These are phyloP conservation scores for Thelonectria olida DNA, from an alignment of 2,329 filamentous ascomycete genomes.

Conservation along the genomic window DNA sequence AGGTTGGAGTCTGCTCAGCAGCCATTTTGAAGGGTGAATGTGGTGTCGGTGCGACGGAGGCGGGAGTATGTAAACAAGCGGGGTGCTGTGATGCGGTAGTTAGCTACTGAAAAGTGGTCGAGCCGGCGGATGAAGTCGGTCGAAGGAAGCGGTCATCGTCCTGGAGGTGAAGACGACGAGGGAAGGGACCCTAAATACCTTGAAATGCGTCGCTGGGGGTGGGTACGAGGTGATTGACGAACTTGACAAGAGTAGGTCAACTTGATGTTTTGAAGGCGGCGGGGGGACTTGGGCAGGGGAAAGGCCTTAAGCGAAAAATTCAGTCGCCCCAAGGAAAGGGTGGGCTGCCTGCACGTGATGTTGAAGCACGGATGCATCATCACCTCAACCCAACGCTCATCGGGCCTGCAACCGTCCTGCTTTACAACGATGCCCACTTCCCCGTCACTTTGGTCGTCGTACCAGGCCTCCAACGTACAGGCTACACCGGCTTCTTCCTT, in stretches of 20 bases:
- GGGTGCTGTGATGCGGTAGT: slow-evolving; percentile 50
- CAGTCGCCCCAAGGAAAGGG: slow-evolving; percentile 45
- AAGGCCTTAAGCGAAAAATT: slow-evolving; percentile 54
- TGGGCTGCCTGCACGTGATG: slow-evolving; percentile 48
- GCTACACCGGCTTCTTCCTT: not conserved
- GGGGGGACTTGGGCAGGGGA: slow-evolving; percentile 52
- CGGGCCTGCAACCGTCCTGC: not conserved
- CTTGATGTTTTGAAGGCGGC: slow-evolving; percentile 55
- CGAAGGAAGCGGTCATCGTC: slow-evolving; percentile 24
- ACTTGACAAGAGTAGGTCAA: slow-evolving; percentile 48
- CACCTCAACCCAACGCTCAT: slow-evolving; percentile 1
- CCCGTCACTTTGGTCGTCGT: slow-evolving; percentile 4
- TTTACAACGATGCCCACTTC: not conserved
- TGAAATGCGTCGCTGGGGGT: slow-evolving; percentile 40
- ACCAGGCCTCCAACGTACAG: not conserved
- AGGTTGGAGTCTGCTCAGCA: slow-evolving; percentile 73
- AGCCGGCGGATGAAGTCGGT: slow-evolving; percentile 26
- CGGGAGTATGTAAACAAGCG: slow-evolving; percentile 58
- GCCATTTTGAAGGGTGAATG: slow-evolving; percentile 67
- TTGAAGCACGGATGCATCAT: slow-evolving; percentile 28
- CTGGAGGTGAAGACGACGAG: slow-evolving; percentile 26
- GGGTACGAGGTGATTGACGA: slow-evolving; percentile 47
- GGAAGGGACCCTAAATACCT: slow-evolving; percentile 36
- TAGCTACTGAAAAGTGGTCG: slow-evolving; percentile 40
- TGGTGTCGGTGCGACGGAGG: slow-evolving; percentile 38